Percentiles rank a stretch among this genome's conserved stretches.
Evolutionary conservation across 805 yeast genomes (phyloP).

Genomic region (Cyberlindnera lachancei): DNA sequence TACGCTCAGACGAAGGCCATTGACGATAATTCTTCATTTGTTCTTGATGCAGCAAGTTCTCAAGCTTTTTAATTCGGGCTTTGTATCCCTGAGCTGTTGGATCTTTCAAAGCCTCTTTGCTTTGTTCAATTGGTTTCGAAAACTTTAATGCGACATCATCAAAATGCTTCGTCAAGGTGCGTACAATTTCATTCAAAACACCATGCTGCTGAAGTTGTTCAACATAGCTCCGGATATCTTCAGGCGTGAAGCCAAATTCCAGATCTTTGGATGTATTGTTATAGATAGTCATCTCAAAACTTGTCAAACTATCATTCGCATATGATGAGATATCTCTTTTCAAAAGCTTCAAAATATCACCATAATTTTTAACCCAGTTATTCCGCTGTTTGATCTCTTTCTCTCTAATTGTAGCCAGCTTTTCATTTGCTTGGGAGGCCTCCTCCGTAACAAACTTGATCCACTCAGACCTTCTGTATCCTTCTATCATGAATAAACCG

Average conservation of each 20-base stretch:
- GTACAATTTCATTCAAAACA: constrained; percentile 27
- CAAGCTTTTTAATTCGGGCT: constrained; percentile 66
- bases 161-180: constrained; percentile 31
- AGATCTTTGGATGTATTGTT: constrained; percentile 3
- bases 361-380: constrained; percentile 60
- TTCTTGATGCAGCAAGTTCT: constrained; percentile 68
- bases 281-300: constrained; percentile 14
- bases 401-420: constrained; percentile 46
- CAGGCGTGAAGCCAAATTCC: constrained; percentile 5
- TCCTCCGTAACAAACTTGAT: constrained; percentile 22
- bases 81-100: constrained; percentile 52
- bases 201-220: constrained; percentile 24
- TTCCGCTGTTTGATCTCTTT: constrained; percentile 48
- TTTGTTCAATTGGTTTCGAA: constrained; percentile 8
- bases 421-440: constrained; percentile 41
- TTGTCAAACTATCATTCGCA: constrained; percentile 12
- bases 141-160: constrained; percentile 26
- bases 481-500: constrained; percentile 62
- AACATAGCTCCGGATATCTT: constrained; percentile 32
- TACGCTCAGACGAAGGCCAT: constrained; percentile 29
- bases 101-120: constrained; percentile 20
- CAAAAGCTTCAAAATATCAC: constrained; percentile 35
- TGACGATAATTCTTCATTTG: constrained; percentile 47
- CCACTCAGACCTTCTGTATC: constrained; percentile 54
- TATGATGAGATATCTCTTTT: constrained; percentile 17